phyloP scores from a whole-genome alignment of 176 grass and related monocot species.

The Oryza meyeriana region DNA sequence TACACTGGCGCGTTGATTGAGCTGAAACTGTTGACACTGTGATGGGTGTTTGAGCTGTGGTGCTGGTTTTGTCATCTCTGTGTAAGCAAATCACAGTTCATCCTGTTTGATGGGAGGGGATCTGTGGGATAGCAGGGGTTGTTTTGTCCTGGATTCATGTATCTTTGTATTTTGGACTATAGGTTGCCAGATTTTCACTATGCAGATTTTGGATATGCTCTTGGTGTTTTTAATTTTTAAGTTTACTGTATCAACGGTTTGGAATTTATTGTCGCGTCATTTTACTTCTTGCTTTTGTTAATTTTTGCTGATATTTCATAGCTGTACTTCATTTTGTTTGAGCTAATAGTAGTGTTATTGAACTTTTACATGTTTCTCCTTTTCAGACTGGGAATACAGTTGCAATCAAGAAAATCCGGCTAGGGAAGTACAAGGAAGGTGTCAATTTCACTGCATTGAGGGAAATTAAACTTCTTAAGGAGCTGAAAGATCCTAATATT shows the following conservation, averaged over 20 bases:
- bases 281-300: background rate
- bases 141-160: background rate
- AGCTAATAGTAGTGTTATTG: constrained; percentile 22
- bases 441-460: constrained; percentile 96
- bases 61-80: background rate
- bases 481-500: constrained; percentile 91
- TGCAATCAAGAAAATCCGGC: constrained; percentile 86
- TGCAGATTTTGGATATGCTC: background rate
- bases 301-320: background rate
- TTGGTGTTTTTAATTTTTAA: background rate
- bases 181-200: background rate
- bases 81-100: background rate
- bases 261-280: background rate
- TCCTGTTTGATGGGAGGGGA: background rate
- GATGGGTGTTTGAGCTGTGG: background rate
- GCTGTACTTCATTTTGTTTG: background rate
- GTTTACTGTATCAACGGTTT: background rate
- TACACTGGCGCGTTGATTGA: background rate
- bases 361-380: background rate
- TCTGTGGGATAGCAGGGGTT: background rate
- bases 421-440: constrained; percentile 95
- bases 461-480: constrained; percentile 97
- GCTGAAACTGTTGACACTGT: background rate
- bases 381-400: constrained; percentile 90
- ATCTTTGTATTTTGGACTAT: background rate